phyloP scores from a whole-genome alignment of 106 monocot species.

The Alisma plantagoaquatica region DNA sequence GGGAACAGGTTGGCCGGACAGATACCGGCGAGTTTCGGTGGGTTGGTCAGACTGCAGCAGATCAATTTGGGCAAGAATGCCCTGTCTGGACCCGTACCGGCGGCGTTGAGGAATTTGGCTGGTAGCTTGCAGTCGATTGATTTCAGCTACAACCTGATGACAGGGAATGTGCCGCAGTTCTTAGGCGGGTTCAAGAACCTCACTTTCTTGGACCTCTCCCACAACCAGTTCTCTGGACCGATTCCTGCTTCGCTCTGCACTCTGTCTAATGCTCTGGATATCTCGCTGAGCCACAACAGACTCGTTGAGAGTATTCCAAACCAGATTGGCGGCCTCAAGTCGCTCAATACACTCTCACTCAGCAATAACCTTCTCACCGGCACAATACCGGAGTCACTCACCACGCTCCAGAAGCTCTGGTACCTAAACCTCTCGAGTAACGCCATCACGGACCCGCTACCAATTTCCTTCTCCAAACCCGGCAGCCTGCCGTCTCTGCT shows the following conservation, averaged over 20 bases:
- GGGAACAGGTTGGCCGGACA: constrained; percentile 46
- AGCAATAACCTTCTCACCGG: constrained; percentile 50
- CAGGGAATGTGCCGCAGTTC: constrained; percentile 44
- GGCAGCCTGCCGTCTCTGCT: constrained; percentile 48
- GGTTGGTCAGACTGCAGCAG: constrained; percentile 31
- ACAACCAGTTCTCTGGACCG: constrained; percentile 54
- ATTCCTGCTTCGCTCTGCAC: constrained; percentile 51
- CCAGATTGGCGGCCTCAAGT: constrained; percentile 38
- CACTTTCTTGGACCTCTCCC: constrained; percentile 53
- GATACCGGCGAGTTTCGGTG: constrained; percentile 42
- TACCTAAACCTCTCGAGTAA: constrained; percentile 69
- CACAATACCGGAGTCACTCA: constrained; percentile 47
- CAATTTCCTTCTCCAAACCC: constrained; percentile 18
- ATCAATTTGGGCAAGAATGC: constrained; percentile 53
- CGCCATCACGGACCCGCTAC: constrained; percentile 28
- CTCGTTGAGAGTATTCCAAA: constrained; percentile 51
- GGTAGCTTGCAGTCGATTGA: constrained; percentile 48
- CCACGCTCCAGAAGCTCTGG: constrained; percentile 53
- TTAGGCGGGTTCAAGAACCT: constrained; percentile 35
- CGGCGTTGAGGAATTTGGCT: constrained; percentile 25
- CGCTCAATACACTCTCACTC: constrained; percentile 43
- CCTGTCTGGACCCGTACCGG: constrained; percentile 35
- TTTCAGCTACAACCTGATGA: constrained; percentile 45
- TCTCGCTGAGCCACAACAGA: constrained; percentile 48
- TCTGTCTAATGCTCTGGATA: constrained; percentile 26